Base-by-base conservation (phyloP, 2,329 filamentous ascomycete genomes). In the Phoma sp. region DNA sequence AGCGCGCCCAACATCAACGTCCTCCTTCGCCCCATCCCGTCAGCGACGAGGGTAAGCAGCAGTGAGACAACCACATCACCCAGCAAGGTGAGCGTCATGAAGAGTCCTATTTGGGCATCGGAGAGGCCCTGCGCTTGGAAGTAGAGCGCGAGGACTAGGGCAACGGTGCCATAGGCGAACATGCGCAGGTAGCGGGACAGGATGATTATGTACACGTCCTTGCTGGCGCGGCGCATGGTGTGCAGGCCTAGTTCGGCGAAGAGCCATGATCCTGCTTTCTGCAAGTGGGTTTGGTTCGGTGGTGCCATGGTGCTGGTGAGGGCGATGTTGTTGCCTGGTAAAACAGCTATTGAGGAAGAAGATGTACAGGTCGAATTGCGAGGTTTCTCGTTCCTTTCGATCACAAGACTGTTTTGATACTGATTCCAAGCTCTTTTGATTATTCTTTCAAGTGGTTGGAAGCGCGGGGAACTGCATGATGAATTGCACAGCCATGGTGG, bases 41-140 rank as follows among this genome's bases (percentile, higher is more conserved):
- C 75, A 5, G 75, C 74, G 13, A 75, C 55, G 0, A 76, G 64
- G 5, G 74, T 76, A 0, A 77, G 71, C 6, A 74, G 47, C 7
- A 76, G 62, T 33, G 67, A 71, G 9, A 77, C 57, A 2, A 69
- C 36, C 0, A 75, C 73, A 54, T 77, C 75, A 2, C 75, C 75
- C 1, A 76, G 61, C 13, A 76, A 55, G 0, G 75, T 77, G 41
- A 76, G 56, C 1, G 75, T 76, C 72, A 76, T 76, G 58, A 77
- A 77, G 3, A 76, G 53, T 0, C 75, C 75, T 40, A 76, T 76
- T 8, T 68, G 63, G 35, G 59, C 62, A 33, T 77, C 75, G 0
- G 74, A 66, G 25, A 75, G 69, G 2, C 65, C 66, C 6, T 75
- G 62, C 10, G 65, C 62, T 51, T 67, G 60, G 40, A 77, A 73